These are phyloP conservation scores for Fusarium sp. DNA, from an alignment of 2,329 filamentous ascomycete species.

Conservation along the genomic window DNA sequence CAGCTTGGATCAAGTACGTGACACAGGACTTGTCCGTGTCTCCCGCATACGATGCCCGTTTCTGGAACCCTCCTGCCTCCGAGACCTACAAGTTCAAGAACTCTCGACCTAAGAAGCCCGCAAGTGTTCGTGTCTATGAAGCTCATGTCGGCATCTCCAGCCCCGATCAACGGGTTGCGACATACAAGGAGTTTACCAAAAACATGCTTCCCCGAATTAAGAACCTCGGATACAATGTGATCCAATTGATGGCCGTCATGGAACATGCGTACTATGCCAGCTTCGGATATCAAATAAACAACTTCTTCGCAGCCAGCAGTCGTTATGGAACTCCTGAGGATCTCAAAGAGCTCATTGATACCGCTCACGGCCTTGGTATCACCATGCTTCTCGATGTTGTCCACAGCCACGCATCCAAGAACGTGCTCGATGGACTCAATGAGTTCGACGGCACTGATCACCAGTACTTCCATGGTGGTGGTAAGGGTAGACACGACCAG, in stretches of 20 bases:
- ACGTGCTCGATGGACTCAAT: slow-evolving; percentile 94
- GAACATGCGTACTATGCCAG: slow-evolving; percentile 99
- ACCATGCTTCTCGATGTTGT: slow-evolving; percentile 95
- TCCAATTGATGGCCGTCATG: slow-evolving; percentile 99
- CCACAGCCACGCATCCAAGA: slow-evolving; percentile 98
- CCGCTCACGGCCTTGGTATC: slow-evolving; percentile 90
- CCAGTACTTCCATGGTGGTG: slow-evolving; percentile 93
- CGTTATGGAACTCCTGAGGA: slow-evolving; percentile 95
- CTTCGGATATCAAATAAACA: slow-evolving; percentile 99
- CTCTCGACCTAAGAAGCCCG: slow-evolving; percentile 83
- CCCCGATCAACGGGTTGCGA: slow-evolving; percentile 88
- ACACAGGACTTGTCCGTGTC: slow-evolving; percentile 93
- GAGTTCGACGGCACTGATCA: slow-evolving; percentile 96
- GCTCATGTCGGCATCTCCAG: slow-evolving; percentile 99
- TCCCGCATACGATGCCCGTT: slow-evolving; percentile 92
- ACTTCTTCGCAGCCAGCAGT: slow-evolving; percentile 97
- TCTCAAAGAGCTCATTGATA: slow-evolving; percentile 96
- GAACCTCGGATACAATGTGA: slow-evolving; percentile 93
- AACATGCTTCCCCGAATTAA: slow-evolving; percentile 94
- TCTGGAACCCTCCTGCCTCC: slow-evolving; percentile 91
- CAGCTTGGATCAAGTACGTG: slow-evolving; percentile 97
- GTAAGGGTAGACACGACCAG: slow-evolving; percentile 87
- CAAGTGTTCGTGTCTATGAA: slow-evolving; percentile 93
- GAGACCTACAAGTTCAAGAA: slow-evolving; percentile 91
- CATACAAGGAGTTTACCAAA: slow-evolving; percentile 96